Conservation (phyloP, 2,329 filamentous ascomycete species). For the Myriangium duriaei region DNA sequence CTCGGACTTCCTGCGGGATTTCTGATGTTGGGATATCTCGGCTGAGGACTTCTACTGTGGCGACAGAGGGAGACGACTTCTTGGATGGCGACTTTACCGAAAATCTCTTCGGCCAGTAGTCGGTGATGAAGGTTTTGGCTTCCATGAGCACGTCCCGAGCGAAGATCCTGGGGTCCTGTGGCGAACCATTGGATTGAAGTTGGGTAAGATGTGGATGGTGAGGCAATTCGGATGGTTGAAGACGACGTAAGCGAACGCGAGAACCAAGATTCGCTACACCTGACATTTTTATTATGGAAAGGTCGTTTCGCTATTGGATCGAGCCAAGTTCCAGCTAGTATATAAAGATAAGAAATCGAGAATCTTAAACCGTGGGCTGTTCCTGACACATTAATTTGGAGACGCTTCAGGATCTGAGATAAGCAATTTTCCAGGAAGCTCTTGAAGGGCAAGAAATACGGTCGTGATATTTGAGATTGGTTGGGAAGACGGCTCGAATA, state of each 20-base stretch:
- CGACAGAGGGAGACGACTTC: slow-evolving; percentile 36
- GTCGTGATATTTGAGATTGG: too few species aligned
- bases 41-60: slow-evolving; percentile 42
- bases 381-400: too few species aligned
- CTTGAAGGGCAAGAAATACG: too few species aligned
- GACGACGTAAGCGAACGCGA: slow-evolving; percentile 22
- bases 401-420: too few species aligned
- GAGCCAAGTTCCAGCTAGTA: too few species aligned
- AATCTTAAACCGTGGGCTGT: too few species aligned
- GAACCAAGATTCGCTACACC: slow-evolving; percentile 12
- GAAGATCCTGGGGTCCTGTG: slow-evolving; percentile 39
- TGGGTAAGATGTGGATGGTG: slow-evolving; percentile 21
- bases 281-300: too few species aligned
- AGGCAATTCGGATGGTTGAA: slow-evolving; percentile 22
- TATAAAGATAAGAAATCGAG: too few species aligned
- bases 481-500: too few species aligned
- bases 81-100: slow-evolving; percentile 37
- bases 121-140: slow-evolving; percentile 45
- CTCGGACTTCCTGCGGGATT: slow-evolving; percentile 22
- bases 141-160: slow-evolving; percentile 44
- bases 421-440: too few species aligned
- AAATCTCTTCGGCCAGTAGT: slow-evolving; percentile 43
- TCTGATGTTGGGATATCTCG: slow-evolving; percentile 36
- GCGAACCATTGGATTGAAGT: slow-evolving; percentile 22
- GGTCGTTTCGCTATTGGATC: too few species aligned